Base-by-base conservation (phyloP, 495 filamentous ascomycete species). In the Lasiosphaeris hirsuta region DNA sequence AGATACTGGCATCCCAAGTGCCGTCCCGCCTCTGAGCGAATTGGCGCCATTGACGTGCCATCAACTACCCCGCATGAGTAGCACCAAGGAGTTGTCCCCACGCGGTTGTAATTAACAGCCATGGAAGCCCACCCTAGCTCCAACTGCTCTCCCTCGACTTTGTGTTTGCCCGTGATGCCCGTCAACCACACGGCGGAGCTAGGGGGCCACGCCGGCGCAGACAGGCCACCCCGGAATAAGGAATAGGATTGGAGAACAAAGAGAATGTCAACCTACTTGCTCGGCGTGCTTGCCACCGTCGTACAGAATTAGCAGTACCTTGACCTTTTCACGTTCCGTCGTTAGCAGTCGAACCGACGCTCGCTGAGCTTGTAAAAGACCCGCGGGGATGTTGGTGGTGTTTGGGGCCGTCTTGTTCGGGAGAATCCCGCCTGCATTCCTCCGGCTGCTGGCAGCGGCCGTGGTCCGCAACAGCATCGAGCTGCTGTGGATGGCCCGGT, bases 231-330 rank as follows among this genome's bases (percentile, higher is more conserved):
- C 8, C 37, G 23, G 34, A 41, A 55, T 30, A 13, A n/a, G 39
- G 53, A 30, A 30, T 8, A 35, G 49, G 38, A 52, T 17, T 8
- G 41, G 44, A 61, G 49, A 10, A 43, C 57, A 52, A 23, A 30
- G 56, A 42, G 33, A 13, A 34, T 42, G 41, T 18, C 23, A 45
- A 63, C 75, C 68, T 63, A 82, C 79, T 64, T 83, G 61, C 59
- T 79, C 54, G 60, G 75, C 78, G 65, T 79, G 77, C 64, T 73
- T 64, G 61, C 75, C 72, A 50, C 81, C 81, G 60, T 83, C 81
- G 69, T 83, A 83, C 53, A 83, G 70, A 51, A 82, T 77, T 56
- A 73, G 60, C 52, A 83, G 75, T 60, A 83, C 80, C 68, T 83
- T 83, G 71, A 81, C 78, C 78, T 80, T 72, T 79, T 78, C 72